Percentiles rank a stretch among this genome's conserved stretches.
These are phyloP conservation scores for Xylaria sp. DNA, from an alignment of 2,329 filamentous ascomycete species.

Conservation along the genomic window DNA sequence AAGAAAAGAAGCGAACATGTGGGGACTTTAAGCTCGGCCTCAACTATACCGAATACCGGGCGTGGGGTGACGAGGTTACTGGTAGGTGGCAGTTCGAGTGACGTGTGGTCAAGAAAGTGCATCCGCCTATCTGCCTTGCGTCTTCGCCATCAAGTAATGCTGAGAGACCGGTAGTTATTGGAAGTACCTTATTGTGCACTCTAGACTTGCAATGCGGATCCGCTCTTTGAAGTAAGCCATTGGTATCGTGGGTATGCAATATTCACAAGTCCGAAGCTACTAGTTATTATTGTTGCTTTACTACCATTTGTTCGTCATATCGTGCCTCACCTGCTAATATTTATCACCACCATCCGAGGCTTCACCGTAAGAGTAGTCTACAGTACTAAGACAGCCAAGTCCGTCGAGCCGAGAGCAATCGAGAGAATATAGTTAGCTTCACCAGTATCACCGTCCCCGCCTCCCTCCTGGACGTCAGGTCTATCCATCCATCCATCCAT, in stretches of 20 bases:
- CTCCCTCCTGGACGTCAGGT: background rate
- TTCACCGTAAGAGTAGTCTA: background rate
- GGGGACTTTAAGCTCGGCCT: conserved; percentile 26
- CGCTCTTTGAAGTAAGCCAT: background rate
- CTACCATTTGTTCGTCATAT: background rate
- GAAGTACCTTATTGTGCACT: background rate
- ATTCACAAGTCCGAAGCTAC: background rate
- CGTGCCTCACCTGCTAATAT: background rate
- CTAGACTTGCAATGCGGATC: background rate
- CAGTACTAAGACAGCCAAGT: background rate
- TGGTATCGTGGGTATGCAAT: background rate
- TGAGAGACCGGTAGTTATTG: conserved; percentile 1
- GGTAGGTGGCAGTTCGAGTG: background rate
- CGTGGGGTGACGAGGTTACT: conserved; percentile 14
- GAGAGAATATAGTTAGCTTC: background rate
- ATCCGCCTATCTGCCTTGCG: conserved; percentile 8
- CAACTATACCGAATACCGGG: conserved; percentile 25
- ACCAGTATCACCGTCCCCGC: background rate
- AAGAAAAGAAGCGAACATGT: conserved; percentile 14
- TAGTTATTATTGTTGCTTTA: background rate
- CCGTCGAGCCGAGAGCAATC: background rate
- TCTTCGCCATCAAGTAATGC: background rate
- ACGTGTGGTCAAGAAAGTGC: conserved; percentile 22
- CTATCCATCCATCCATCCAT: background rate
- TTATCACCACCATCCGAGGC: background rate